Evolutionary conservation across 140 eudicot species (phyloP), one percentile per base, ranked within the genome.

Genomic region (Bidens hawaiensis): DNA sequence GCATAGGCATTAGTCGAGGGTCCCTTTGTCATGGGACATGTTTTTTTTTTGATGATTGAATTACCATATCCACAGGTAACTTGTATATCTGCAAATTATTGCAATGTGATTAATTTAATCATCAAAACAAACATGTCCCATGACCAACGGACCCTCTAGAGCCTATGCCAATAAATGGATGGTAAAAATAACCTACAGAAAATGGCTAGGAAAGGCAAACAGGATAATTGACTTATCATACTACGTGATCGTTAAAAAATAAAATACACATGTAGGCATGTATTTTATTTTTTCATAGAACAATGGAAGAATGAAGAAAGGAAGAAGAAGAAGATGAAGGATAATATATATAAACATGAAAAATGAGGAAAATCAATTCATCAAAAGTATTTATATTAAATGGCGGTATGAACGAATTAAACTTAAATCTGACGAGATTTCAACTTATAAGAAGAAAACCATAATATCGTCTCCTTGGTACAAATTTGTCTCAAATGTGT

Each of bases 11-110:
- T 51, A 3, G n/a, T n/a, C n/a, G 1, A 18, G 69, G 74, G 74
- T 19, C 65, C 74, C 30, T 49, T 19, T 7, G 51, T 67, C 69
- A 67, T 67, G 69, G 67, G 79, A 67, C 65, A 74, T 74, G 79
- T 67, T n/a, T 55, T 13, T n/a, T n/a, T 30, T 5, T 28, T 55
- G 62, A 15, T 55, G 2, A 53, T 45, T 33, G 40, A 23, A 40
- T 8, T 54, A 28, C 8, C 16, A 43, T 27, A 45, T 45, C 17
- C 2, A 10, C 10, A 17, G 3, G 42, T 43, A 25, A 15, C 49
- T 12, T 17, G 41, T 65, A 28, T 19, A 21, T 25, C 53, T 16
- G 33, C 41, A 27, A 24, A 55, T 41, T 27, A 34, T 68, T 25
- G 54, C 41, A 47, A 36, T 6, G 11, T 48, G n/a, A 58, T 10